Evolutionary conservation across 306 rosid genomes (phyloP), one percentile per base, ranked within the genome.

Genomic region (Cotoneaster glaucophyllus): DNA sequence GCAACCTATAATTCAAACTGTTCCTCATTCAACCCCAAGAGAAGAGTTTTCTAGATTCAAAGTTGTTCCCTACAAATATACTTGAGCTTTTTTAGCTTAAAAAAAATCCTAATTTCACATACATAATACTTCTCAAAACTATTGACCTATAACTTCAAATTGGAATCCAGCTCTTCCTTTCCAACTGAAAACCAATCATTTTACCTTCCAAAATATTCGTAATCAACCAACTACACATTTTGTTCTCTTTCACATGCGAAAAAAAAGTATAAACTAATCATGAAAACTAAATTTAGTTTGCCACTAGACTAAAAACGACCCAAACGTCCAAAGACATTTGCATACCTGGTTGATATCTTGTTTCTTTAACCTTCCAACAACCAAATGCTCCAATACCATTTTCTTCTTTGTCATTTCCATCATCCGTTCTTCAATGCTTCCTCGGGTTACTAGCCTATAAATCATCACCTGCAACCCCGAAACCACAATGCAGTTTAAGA

Each of bases 351-450:
- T 95, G 75, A 92, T 95, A 68, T 90, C 92, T 87, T 90, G 98
- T 80, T 97, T 87, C 86, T 95, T 95, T 71, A 95, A 80, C 87
- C 91, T 90, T 81, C 99, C 99, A 44, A 95, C 99, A 79, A 95
- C 99, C 73, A 95, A 87, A 86, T 95, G 99, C 82, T 95, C 99
- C 67, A 95, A 87, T 80, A 95, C 97, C 99, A 95, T 95, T 87
- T 95, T 95, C 96, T 95, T 95, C 90, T 95, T 95, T 21, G 99
- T 92, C 98, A 95, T 82, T 77, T 95, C 91, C 98, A 95, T 92
- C 99, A 95, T 95, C 82, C 99, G 89, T 84, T 95, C 99, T 87
- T 92, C 99, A 84, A 95, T 95, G 45, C 91, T 88, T 87, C 96
- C 99, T 26, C 99, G 84, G 21, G 97, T 95, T 79, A 95, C 77